Conservation (phyloP, 352 stramenopile genomes). For the Globisporangium spiculum region DNA sequence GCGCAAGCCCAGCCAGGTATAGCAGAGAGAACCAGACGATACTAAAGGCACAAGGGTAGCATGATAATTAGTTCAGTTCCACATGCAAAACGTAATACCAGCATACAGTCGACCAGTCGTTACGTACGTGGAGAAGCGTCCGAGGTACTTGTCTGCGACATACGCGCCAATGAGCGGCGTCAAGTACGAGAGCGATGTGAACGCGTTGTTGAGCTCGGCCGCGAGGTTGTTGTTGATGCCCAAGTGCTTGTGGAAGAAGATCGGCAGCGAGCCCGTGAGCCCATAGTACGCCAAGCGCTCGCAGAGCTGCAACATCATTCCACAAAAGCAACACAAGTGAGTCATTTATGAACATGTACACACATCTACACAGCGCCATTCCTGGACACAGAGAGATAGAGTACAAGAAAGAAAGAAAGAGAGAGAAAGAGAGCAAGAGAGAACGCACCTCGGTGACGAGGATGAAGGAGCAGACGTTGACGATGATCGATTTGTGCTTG, state of each 20-base stretch:
- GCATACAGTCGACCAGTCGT: background rate
- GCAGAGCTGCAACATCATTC: conserved; percentile 47
- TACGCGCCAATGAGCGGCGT: conserved; percentile 81
- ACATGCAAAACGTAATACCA: background rate
- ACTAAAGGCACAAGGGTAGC: conserved; percentile 11
- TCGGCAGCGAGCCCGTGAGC: conserved; percentile 77
- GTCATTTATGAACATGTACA: background rate
- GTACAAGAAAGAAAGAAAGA: background rate
- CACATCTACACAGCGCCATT: background rate
- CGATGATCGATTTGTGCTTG: conserved; percentile 70
- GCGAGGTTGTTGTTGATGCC: conserved; percentile 73
- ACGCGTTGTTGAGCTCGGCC: conserved; percentile 86
- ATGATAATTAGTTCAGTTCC: background rate
- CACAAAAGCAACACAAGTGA: background rate
- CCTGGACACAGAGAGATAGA: background rate
- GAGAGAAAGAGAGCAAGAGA: background rate
- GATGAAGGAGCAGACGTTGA: conserved; percentile 87
- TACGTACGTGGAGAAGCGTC: conserved; percentile 70
- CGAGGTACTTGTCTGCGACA: conserved; percentile 74
- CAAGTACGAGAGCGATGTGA: conserved; percentile 83
- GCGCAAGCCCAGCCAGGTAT: conserved; percentile 64
- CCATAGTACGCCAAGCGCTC: conserved; percentile 82
- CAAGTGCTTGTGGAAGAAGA: conserved; percentile 88
- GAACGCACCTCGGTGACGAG: conserved; percentile 69
- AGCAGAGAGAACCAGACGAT: conserved; percentile 76